phyloP scores from a whole-genome alignment of 495 filamentous ascomycete genomes.

The Penicillium cataractarum region DNA sequence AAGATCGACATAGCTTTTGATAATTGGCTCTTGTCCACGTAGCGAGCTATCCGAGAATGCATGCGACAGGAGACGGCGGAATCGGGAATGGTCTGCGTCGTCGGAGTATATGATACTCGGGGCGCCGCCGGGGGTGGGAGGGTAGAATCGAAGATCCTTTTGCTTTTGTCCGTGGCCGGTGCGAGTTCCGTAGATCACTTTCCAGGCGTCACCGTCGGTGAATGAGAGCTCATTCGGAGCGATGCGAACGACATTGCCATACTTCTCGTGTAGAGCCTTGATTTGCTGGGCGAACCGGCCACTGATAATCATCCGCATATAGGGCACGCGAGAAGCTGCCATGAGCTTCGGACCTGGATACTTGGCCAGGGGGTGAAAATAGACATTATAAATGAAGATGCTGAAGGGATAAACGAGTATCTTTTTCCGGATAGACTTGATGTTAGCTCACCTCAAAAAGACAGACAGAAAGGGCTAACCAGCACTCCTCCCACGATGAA shows the following conservation, averaged over 20 bases:
- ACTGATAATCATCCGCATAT: constrained; percentile 16
- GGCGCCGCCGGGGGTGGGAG: not conserved
- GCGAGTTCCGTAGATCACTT: constrained; percentile 57
- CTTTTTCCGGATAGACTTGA: not conserved
- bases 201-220: constrained; percentile 53
- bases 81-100: constrained; percentile 42
- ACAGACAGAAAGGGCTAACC: not conserved
- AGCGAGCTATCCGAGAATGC: constrained; percentile 55
- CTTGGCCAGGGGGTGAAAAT: constrained; percentile 18
- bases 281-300: constrained; percentile 15
- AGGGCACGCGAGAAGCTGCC: constrained; percentile 27
- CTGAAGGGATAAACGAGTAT: not conserved
- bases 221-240: constrained; percentile 56
- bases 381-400: constrained; percentile 11
- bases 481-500: not conserved
- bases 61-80: constrained; percentile 52
- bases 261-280: constrained; percentile 32
- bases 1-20: constrained; percentile 49
- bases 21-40: constrained; percentile 47
- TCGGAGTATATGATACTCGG: constrained; percentile 34
- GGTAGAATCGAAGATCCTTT: constrained; percentile 27
- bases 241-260: constrained; percentile 56
- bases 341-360: constrained; percentile 20
- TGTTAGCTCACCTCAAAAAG: not conserved
- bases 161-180: constrained; percentile 19